Conservation (phyloP, 225 moss, liverwort and hornwort genomes). For the Rhytidiadelphus loreus region DNA sequence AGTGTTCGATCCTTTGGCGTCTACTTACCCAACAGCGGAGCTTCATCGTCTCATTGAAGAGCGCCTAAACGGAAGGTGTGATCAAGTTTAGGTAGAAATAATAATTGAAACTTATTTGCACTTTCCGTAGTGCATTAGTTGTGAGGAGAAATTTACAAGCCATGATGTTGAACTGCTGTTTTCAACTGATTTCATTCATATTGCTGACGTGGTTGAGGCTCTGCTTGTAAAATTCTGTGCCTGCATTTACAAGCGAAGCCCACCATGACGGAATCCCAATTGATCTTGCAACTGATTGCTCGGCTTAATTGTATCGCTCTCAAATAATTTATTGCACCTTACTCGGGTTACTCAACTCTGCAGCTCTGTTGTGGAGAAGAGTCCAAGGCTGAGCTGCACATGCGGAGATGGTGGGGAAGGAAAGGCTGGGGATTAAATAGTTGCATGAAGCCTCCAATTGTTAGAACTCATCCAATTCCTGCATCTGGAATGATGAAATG, state of each 20-base stretch:
- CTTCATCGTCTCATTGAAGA: slow-evolving; percentile 20
- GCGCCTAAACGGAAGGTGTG: background rate
- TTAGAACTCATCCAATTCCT: background rate
- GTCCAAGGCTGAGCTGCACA: background rate
- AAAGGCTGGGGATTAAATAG: background rate
- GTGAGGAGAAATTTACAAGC: background rate
- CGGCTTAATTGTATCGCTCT: background rate
- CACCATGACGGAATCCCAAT: background rate
- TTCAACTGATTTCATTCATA: background rate
- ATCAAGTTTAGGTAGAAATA: background rate
- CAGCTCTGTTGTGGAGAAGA: background rate
- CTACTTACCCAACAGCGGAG: background rate
- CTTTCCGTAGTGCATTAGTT: background rate
- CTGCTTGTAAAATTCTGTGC: background rate
- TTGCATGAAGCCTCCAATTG: background rate
- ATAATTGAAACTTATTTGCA: background rate
- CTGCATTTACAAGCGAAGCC: background rate
- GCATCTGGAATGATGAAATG: background rate
- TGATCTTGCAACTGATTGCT: background rate
- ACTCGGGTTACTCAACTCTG: background rate
- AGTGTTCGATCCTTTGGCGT: background rate
- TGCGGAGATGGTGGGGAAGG: background rate
- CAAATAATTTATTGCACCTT: background rate
- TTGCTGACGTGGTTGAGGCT: background rate
- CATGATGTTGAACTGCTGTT: background rate